Conservation (phyloP, 2,329 filamentous ascomycete species). For the Clathrospora elynae region DNA sequence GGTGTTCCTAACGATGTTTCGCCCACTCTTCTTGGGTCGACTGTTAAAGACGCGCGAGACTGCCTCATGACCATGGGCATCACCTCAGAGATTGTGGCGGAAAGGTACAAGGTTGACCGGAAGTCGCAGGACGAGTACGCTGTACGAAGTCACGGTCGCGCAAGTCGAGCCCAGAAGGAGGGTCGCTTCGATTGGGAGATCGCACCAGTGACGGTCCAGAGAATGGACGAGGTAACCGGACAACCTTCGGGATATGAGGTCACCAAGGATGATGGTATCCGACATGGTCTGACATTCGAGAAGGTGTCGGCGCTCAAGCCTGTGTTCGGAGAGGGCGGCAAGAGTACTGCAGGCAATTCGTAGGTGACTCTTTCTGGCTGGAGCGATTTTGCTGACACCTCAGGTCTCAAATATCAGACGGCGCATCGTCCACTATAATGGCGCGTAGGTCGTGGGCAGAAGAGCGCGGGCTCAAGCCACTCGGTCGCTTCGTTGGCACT, state of each 20-base stretch:
- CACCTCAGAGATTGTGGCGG: slow-evolving; percentile 92
- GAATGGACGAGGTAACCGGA: slow-evolving; percentile 72
- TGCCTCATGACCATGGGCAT: slow-evolving; percentile 98
- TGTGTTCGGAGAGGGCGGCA: slow-evolving; percentile 88
- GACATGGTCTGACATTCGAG: slow-evolving; percentile 86
- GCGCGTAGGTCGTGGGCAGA: slow-evolving; percentile 92
- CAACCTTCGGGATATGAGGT: slow-evolving; percentile 76
- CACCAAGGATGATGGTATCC: slow-evolving; percentile 85
- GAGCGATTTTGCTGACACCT: slow-evolving; percentile 3
- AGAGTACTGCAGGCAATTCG: slow-evolving; percentile 85
- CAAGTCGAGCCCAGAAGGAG: slow-evolving; percentile 84
- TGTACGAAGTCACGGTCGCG: slow-evolving; percentile 82
- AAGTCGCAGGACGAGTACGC: slow-evolving; percentile 84
- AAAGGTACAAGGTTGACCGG: slow-evolving; percentile 81
- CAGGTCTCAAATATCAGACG: slow-evolving; percentile 91
- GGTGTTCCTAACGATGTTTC: slow-evolving; percentile 71
- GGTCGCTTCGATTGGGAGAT: slow-evolving; percentile 94
- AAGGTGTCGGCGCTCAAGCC: slow-evolving; percentile 79
- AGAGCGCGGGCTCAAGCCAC: slow-evolving; percentile 82
- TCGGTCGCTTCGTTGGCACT: slow-evolving; percentile 91
- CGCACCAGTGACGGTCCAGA: slow-evolving; percentile 76
- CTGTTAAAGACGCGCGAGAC: slow-evolving; percentile 77
- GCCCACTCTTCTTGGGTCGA: slow-evolving; percentile 75
- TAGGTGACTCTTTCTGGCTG: slow-evolving; percentile 11
- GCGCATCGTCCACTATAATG: slow-evolving; percentile 83